These are phyloP conservation scores for Tuber borchii DNA, from an alignment of 495 filamentous ascomycete genomes.

Conservation along the genomic window DNA sequence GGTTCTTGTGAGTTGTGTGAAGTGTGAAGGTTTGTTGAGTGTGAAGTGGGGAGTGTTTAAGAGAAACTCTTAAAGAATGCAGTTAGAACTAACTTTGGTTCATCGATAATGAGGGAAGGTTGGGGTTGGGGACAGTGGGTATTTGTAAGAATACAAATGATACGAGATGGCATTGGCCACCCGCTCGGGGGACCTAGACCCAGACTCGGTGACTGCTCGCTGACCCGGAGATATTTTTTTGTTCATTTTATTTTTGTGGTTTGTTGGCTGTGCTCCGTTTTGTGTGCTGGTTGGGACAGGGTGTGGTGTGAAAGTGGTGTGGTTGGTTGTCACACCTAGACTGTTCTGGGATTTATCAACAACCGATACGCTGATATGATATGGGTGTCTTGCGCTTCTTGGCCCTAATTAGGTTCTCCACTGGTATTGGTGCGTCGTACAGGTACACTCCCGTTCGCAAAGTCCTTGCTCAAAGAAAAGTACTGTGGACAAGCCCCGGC, in stretches of 20 bases:
- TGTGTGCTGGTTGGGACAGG: background rate
- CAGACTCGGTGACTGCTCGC: background rate
- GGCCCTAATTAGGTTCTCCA: background rate
- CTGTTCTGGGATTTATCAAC: background rate
- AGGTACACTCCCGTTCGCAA: too few relatives aligned
- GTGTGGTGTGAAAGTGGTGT: background rate
- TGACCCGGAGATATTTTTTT: background rate
- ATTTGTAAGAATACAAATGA: background rate
- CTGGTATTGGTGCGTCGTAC: background rate
- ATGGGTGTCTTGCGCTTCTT: too few relatives aligned
- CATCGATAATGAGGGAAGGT: background rate
- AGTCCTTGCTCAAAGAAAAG: too few relatives aligned
- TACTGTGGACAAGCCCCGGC: too few relatives aligned
- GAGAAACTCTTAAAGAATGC: background rate
- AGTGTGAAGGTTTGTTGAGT: background rate
- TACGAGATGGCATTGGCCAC: background rate
- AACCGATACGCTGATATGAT: background rate
- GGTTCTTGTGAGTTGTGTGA: background rate
- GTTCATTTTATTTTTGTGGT: background rate
- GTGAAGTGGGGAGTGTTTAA: background rate
- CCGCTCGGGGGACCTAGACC: background rate
- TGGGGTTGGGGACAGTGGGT: background rate
- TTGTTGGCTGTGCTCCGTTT: background rate
- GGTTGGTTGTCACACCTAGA: background rate
- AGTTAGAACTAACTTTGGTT: background rate